phyloP scores from a whole-genome alignment of 768 basidiomycete genomes.

The Saitozyma podzolica region DNA sequence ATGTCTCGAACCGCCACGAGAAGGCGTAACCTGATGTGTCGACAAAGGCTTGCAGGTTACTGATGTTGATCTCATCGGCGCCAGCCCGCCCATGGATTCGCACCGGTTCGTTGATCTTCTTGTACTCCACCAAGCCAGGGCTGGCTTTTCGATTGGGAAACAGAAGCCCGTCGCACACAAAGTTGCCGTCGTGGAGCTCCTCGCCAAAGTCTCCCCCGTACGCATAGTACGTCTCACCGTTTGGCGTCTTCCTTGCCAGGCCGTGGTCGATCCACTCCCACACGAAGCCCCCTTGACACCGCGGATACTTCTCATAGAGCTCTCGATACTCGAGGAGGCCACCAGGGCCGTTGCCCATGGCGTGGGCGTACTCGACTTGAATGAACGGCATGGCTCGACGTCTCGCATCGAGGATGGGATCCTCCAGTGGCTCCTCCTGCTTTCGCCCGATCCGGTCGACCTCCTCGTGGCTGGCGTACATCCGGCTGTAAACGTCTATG shows the following conservation, averaged over 20 bases:
- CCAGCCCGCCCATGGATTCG: not conserved
- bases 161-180: constrained; percentile 16
- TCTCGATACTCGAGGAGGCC: constrained; percentile 14
- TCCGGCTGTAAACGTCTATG: constrained; percentile 7
- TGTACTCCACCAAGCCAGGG: constrained; percentile 9
- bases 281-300: constrained; percentile 18
- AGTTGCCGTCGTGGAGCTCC: constrained; percentile 14
- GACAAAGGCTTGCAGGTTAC: no score
- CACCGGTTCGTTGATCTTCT: constrained; percentile 7
- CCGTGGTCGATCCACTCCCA: constrained; percentile 25
- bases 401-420: not conserved
- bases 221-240: constrained; percentile 11
- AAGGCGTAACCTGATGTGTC: no score
- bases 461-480: constrained; percentile 7
- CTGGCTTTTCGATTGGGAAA: constrained; percentile 13
- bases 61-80: no score
- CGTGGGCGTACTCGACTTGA: constrained; percentile 15
- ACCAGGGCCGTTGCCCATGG: constrained; percentile 21
- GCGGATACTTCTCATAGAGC: constrained; percentile 17
- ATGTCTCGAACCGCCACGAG: no score
- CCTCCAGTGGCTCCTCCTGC: not conserved
- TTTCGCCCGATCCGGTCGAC: constrained; percentile 8
- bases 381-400: constrained; percentile 12
- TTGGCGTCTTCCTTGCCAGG: not conserved
- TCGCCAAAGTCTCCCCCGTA: constrained; percentile 23